A percentile compares a stretch with the other conserved stretches of the same genome.
These are phyloP conservation scores for Mycena alexandri DNA, from an alignment of 768 basidiomycete genomes.

Conservation along the genomic window DNA sequence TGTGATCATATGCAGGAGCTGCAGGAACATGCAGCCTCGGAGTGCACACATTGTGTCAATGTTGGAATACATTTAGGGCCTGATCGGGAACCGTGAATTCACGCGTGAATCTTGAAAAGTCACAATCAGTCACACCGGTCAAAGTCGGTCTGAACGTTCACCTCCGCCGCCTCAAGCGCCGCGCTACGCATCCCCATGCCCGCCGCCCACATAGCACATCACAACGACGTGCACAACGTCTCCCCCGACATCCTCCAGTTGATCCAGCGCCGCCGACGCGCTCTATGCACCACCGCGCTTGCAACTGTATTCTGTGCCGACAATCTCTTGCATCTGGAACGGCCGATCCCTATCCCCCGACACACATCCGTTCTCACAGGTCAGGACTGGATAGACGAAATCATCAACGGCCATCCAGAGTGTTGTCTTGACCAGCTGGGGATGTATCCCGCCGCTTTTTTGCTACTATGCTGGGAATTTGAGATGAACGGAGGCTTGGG, in stretches of 20 bases:
- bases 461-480: not conserved
- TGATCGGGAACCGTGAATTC: slow-evolving; percentile 7
- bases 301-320: slow-evolving; percentile 9
- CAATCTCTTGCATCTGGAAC: slow-evolving; percentile 16
- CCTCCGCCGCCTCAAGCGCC: not conserved
- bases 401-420: slow-evolving; percentile 5
- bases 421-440: slow-evolving; percentile 18
- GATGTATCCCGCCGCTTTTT: slow-evolving; percentile 8
- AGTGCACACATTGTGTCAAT: no score
- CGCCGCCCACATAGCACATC: not conserved
- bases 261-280: slow-evolving; percentile 19
- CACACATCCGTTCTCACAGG: slow-evolving; percentile 19
- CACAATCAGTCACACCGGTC: slow-evolving; percentile 10
- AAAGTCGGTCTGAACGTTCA: not conserved
- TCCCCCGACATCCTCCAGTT: slow-evolving; percentile 2
- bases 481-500: not conserved
- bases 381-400: slow-evolving; percentile 12
- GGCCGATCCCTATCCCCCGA: slow-evolving; percentile 11
- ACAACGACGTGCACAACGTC: not conserved
- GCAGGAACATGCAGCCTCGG: no score
- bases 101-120: slow-evolving; percentile 3
- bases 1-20: no score
- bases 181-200: no score
- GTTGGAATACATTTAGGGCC: slow-evolving; percentile 1
- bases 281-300: not conserved